phyloP scores from a whole-genome alignment of 2,329 filamentous ascomycete genomes.

The Periconia macrospinosa region DNA sequence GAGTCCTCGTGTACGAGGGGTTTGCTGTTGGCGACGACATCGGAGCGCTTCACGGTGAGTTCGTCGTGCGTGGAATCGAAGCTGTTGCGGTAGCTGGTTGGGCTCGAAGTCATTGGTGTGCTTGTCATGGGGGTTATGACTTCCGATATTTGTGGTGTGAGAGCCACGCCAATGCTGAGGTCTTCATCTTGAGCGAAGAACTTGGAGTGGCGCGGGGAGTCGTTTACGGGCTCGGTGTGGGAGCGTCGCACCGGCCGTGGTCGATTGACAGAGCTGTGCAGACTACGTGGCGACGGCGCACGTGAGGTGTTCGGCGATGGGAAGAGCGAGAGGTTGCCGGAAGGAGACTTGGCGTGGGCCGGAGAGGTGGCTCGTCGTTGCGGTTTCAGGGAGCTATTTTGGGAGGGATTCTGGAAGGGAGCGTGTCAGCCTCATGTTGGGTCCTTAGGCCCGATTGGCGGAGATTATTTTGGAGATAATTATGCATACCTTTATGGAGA shows the following conservation, averaged over 20 bases:
- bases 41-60: no score
- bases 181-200: slow-evolving; percentile 5
- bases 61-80: not conserved
- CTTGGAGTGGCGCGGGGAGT: slow-evolving; percentile 22
- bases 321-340: slow-evolving; percentile 36
- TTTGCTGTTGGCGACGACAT: not conserved
- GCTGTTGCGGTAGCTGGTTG: not conserved
- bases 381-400: slow-evolving; percentile 21
- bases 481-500: slow-evolving; percentile 34
- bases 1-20: not conserved
- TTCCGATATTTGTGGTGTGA: slow-evolving; percentile 1
- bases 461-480: not conserved
- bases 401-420: slow-evolving; percentile 16
- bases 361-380: slow-evolving; percentile 40
- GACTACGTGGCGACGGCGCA: slow-evolving; percentile 29
- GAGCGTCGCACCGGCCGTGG: slow-evolving; percentile 29
- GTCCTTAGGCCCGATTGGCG: not conserved
- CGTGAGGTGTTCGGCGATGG: slow-evolving; percentile 25
- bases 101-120: not conserved
- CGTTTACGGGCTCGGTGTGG: slow-evolving; percentile 28
- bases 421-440: slow-evolving; percentile 2
- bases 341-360: slow-evolving; percentile 25
- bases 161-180: not conserved
- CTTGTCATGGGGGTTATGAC: not conserved
- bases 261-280: slow-evolving; percentile 14